These are phyloP conservation scores for Fusarium zealandicum DNA, from an alignment of 2,329 filamentous ascomycete species.

Conservation along the genomic window DNA sequence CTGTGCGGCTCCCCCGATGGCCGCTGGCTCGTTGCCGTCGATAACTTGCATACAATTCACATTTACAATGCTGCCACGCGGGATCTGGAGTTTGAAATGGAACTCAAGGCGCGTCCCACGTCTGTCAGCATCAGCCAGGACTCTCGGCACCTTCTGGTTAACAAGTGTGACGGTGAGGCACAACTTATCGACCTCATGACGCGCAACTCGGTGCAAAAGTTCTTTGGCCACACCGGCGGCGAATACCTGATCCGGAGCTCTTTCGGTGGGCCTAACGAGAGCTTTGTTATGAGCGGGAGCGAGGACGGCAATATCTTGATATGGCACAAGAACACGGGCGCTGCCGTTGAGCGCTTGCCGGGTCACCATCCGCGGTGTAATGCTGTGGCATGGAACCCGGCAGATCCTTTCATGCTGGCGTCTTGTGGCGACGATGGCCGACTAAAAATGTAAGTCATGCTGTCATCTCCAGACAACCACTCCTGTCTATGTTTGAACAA, in stretches of 20 bases:
- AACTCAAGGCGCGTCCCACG: slow-evolving; percentile 70
- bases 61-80: slow-evolving; percentile 83
- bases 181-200: slow-evolving; percentile 80
- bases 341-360: slow-evolving; percentile 75
- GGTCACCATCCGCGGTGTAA: slow-evolving; percentile 84
- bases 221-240: slow-evolving; percentile 76
- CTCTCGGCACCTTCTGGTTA: slow-evolving; percentile 82
- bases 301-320: slow-evolving; percentile 83
- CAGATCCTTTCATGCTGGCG: slow-evolving; percentile 82
- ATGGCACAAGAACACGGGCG: slow-evolving; percentile 87
- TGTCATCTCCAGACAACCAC: neutral
- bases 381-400: slow-evolving; percentile 87
- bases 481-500: neutral
- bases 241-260: slow-evolving; percentile 80
- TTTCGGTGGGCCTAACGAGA: slow-evolving; percentile 91
- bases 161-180: slow-evolving; percentile 78
- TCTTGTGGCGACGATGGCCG: slow-evolving; percentile 88
- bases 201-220: slow-evolving; percentile 75
- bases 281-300: slow-evolving; percentile 89
- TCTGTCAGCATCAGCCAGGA: slow-evolving; percentile 84
- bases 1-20: slow-evolving; percentile 84
- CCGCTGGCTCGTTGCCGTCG: slow-evolving; percentile 79
- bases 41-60: slow-evolving; percentile 73
- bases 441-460: slow-evolving; percentile 78
- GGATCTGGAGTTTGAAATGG: slow-evolving; percentile 77